Evolutionary conservation across 2,329 filamentous ascomycete species (phyloP).

Genomic region (Colletotrichum tamarilloi): DNA sequence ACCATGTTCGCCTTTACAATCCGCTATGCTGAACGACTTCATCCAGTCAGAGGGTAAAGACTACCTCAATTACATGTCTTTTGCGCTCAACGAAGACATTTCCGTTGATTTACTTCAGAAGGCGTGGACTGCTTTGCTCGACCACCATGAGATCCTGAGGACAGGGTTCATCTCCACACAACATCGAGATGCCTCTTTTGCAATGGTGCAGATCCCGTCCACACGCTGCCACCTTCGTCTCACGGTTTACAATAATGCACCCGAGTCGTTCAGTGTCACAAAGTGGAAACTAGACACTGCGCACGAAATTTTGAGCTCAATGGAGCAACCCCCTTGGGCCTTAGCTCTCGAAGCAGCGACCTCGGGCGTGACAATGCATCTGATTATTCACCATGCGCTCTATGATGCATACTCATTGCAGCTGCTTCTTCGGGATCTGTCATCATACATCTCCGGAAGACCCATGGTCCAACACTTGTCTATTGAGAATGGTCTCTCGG

Average conservation of each 20-base stretch:
- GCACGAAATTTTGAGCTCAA: slow-evolving; percentile 48
- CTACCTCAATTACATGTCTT: slow-evolving; percentile 81
- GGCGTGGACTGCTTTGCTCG: slow-evolving; percentile 70
- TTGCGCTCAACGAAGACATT: slow-evolving; percentile 57
- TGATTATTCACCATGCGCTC: slow-evolving; percentile 79
- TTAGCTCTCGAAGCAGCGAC: slow-evolving; percentile 58
- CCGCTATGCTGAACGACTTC: slow-evolving; percentile 83
- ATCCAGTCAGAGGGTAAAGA: slow-evolving; percentile 71
- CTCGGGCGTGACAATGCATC: slow-evolving; percentile 48
- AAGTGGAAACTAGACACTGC: slow-evolving; percentile 51
- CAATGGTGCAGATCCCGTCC: slow-evolving; percentile 74
- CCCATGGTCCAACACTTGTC: slow-evolving; percentile 8
- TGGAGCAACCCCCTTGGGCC: slow-evolving; percentile 73
- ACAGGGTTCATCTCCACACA: slow-evolving; percentile 77
- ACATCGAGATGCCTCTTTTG: slow-evolving; percentile 71
- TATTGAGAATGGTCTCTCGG: slow-evolving; percentile 51
- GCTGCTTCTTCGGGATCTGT: slow-evolving; percentile 71
- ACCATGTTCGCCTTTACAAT: slow-evolving; percentile 84
- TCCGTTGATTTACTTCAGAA: slow-evolving; percentile 53
- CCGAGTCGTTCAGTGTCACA: slow-evolving; percentile 43
- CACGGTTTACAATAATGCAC: slow-evolving; percentile 20
- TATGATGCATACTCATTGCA: slow-evolving; percentile 85
- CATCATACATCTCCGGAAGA: slow-evolving; percentile 40
- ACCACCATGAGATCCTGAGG: slow-evolving; percentile 77
- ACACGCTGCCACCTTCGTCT: slow-evolving; percentile 36